Evolutionary conservation across 495 filamentous ascomycete genomes (phyloP).

Genomic region (Lindgomyces ingoldianus): DNA sequence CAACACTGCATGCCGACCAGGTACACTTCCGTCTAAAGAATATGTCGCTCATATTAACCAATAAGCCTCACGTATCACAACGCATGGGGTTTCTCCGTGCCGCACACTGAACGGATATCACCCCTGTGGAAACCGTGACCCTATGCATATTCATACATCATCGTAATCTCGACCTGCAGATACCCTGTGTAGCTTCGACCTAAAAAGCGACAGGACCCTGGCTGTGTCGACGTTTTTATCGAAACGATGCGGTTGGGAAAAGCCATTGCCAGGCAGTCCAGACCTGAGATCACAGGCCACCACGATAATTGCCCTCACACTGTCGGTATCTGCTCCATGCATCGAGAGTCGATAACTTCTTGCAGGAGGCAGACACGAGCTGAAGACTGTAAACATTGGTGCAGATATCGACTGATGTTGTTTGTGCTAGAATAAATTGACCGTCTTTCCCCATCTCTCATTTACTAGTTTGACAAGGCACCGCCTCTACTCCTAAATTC

Average conservation of each 20-base stretch:
- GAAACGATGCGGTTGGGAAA: neutral
- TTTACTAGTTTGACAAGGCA: neutral
- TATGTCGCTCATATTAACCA: slow-evolving; percentile 9
- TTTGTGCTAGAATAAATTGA: neutral
- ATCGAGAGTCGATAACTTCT: slow-evolving; percentile 5
- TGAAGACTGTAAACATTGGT: neutral
- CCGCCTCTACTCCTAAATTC: neutral
- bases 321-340: neutral
- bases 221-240: slow-evolving; percentile 1
- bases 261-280: neutral
- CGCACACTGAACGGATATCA: neutral
- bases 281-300: too few relatives aligned
- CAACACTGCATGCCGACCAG: neutral
- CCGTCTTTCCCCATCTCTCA: neutral
- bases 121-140: neutral
- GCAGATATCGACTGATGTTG: neutral
- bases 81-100: neutral
- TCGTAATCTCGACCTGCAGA: neutral
- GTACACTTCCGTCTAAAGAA: neutral
- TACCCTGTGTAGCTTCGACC: neutral
- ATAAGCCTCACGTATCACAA: neutral
- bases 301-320: slow-evolving; percentile 4
- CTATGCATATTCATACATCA: neutral
- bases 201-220: slow-evolving; percentile 4
- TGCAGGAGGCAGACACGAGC: neutral